Conservation (phyloP, 179 eudicot genomes). For the Drosera spatulata region DNA sequence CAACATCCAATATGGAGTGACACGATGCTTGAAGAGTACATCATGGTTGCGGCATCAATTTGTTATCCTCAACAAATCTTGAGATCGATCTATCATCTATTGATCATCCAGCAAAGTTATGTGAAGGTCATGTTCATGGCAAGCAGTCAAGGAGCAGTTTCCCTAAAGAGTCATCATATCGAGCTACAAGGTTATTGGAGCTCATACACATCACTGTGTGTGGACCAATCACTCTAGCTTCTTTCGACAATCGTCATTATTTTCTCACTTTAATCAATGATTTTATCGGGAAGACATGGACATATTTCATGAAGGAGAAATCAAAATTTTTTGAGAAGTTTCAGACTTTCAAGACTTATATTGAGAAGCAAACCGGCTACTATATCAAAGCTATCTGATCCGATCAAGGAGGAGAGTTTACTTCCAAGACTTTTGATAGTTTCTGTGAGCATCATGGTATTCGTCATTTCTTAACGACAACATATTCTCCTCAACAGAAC, state of each 20-base stretch:
- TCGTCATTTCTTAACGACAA: not conserved
- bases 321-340: conserved; percentile 1
- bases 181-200: not conserved
- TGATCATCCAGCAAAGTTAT: not conserved
- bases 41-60: not conserved
- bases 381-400: not conserved
- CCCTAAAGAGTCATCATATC: not conserved
- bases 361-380: not conserved
- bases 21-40: no score
- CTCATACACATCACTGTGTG: not conserved
- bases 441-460: conserved; percentile 4
- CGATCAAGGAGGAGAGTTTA: conserved; percentile 6
- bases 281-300: conserved; percentile 2
- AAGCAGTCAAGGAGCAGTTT: not conserved
- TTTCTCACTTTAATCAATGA: not conserved
- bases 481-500: not conserved
- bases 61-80: not conserved
- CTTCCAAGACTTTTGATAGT: not conserved
- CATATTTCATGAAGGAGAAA: conserved; percentile 2
- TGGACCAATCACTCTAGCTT: not conserved
- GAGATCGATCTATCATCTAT: not conserved
- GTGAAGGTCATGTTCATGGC: not conserved
- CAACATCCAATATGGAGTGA: no score
- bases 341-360: conserved; percentile 1
- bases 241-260: not conserved